Evolutionary conservation across 2,329 filamentous ascomycete genomes (phyloP).

Genomic region (Lachnellula willkommii): DNA sequence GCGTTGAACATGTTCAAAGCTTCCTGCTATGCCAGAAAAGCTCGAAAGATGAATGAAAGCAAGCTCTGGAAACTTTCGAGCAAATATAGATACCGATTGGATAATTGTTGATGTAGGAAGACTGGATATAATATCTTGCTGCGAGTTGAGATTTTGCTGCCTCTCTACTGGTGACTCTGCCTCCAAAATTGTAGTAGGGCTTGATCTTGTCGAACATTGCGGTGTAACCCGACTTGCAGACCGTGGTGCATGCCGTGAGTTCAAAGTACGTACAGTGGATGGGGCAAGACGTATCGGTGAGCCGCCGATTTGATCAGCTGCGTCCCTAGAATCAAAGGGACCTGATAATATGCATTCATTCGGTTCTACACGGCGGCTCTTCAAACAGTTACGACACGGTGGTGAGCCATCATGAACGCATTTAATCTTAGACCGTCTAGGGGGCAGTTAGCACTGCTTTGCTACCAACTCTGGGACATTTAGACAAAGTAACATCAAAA

Average conservation of each 20-base stretch:
- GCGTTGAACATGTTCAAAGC: no score
- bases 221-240: not conserved
- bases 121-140: no score
- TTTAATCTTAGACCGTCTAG: slow-evolving; percentile 24
- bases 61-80: not conserved
- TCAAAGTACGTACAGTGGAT: no score
- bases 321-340: no score
- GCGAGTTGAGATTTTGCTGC: not conserved
- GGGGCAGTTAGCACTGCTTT: not conserved
- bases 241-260: not conserved
- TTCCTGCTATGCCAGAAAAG: no score
- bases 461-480: not conserved
- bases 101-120: not conserved
- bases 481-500: no score
- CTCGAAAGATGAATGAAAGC: no score
- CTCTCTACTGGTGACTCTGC: slow-evolving; percentile 5
- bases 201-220: not conserved
- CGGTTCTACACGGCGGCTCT: not conserved
- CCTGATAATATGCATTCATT: no score
- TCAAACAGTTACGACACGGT: slow-evolving; percentile 22
- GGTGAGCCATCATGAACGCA: slow-evolving; percentile 21
- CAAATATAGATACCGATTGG: not conserved
- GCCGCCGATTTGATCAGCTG: no score
- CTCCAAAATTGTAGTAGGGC: no score
- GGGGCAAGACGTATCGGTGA: no score